Percentiles rank a stretch among this genome's conserved stretches.
Conservation (phyloP, 2,329 filamentous ascomycete species). For the Podosphaera fusca region DNA sequence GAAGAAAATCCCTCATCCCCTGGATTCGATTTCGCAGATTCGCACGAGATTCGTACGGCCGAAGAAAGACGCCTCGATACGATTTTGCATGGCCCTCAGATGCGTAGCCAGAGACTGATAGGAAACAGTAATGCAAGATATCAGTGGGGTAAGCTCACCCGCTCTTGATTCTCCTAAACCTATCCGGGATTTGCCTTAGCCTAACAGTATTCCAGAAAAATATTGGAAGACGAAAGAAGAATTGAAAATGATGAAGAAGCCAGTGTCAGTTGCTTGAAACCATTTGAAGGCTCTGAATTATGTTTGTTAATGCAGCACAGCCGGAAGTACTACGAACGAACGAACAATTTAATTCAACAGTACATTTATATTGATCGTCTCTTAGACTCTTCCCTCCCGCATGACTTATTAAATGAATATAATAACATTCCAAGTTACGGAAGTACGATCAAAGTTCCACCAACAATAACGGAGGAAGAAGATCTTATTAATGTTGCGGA, state of each 20-base stretch:
- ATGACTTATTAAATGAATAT: slow-evolving; percentile 80
- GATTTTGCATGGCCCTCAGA: slow-evolving; percentile 39
- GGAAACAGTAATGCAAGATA: slow-evolving; percentile 74
- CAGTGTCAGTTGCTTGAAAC: slow-evolving; percentile 26
- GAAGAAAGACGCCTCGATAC: slow-evolving; percentile 36
- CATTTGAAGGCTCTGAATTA: background rate
- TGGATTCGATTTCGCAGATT: slow-evolving; percentile 6
- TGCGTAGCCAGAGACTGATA: slow-evolving; percentile 68
- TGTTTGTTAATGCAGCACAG: slow-evolving; percentile 17
- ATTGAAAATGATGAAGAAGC: slow-evolving; percentile 44
- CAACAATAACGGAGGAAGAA: slow-evolving; percentile 52
- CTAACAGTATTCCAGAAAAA: slow-evolving; percentile 23
- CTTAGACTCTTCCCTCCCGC: slow-evolving; percentile 77
- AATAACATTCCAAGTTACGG: slow-evolving; percentile 22
- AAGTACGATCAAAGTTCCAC: slow-evolving; percentile 29
- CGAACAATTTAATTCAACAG: slow-evolving; percentile 70
- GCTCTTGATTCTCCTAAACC: background rate
- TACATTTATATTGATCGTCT: slow-evolving; percentile 85
- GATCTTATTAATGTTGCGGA: slow-evolving; percentile 15
- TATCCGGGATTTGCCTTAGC: background rate
- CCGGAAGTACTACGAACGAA: slow-evolving; percentile 69
- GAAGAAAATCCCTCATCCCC: slow-evolving; percentile 7
- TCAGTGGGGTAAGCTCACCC: slow-evolving; percentile 17
- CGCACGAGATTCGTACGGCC: slow-evolving; percentile 7
- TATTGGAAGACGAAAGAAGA: slow-evolving; percentile 71